phyloP scores from a whole-genome alignment of 106 monocot genomes.

The Cymbidium sinense region DNA sequence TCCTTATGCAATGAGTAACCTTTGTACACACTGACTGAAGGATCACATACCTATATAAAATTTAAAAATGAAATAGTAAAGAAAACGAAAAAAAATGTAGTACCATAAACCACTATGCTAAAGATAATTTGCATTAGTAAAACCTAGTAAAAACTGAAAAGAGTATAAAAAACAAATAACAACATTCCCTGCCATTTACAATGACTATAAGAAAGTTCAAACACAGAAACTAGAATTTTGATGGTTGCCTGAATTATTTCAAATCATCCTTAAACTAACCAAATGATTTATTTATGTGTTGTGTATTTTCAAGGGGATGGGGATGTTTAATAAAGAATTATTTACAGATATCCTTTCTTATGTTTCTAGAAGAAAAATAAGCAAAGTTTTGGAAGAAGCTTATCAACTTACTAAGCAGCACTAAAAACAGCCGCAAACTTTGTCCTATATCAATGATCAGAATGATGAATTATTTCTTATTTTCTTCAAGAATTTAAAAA shows the following conservation, averaged over 20 bases:
- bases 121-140: not conserved
- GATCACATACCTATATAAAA: slow-evolving; percentile 56
- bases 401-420: not conserved
- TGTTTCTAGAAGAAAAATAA: not conserved
- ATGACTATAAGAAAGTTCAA: not conserved
- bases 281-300: not conserved
- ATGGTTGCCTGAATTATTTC: not conserved
- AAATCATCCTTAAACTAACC: not conserved
- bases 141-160: not conserved
- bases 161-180: not conserved
- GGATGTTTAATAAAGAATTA: not conserved
- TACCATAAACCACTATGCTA: not conserved
- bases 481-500: not conserved
- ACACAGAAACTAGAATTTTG: not conserved
- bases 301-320: not conserved
- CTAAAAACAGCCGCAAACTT: not conserved
- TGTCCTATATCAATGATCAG: not conserved
- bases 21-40: slow-evolving; percentile 87
- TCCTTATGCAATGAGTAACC: slow-evolving; percentile 59
- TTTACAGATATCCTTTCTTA: not conserved
- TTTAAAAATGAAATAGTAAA: not conserved
- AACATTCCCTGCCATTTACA: not conserved
- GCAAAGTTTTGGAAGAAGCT: not conserved
- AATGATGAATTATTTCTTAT: not conserved
- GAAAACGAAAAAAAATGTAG: not conserved